These are phyloP conservation scores for Jackrogersella multiformis DNA, from an alignment of 495 filamentous ascomycete species.

Conservation along the genomic window DNA sequence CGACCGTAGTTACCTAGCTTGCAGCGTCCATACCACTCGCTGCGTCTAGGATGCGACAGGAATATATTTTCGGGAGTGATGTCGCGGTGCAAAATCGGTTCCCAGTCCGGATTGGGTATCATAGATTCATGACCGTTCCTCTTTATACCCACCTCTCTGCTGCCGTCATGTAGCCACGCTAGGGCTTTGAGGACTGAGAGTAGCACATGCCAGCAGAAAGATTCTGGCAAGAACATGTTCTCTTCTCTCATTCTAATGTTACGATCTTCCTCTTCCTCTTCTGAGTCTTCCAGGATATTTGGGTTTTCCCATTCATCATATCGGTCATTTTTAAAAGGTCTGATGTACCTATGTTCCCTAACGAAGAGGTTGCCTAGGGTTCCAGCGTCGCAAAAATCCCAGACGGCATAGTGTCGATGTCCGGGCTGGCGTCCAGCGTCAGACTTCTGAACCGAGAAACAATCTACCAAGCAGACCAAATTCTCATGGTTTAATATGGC, in stretches of 20 bases:
- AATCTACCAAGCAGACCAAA: slow-evolving; percentile 48
- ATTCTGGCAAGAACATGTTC: slow-evolving; percentile 49
- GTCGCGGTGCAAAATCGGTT: slow-evolving; percentile 56
- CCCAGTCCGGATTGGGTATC: slow-evolving; percentile 50
- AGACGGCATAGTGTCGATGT: slow-evolving; percentile 40
- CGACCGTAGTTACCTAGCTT: slow-evolving; percentile 57
- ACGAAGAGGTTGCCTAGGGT: slow-evolving; percentile 47
- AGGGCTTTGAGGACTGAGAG: slow-evolving; percentile 51
- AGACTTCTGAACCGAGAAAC: slow-evolving; percentile 20
- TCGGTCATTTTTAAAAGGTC: too few relatives aligned
- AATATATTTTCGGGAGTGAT: slow-evolving; percentile 55
- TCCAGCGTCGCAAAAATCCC: slow-evolving; percentile 55
- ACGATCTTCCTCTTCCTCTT: neutral
- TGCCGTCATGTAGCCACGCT: slow-evolving; percentile 56
- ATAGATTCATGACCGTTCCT: neutral
- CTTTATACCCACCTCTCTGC: slow-evolving; percentile 12
- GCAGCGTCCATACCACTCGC: slow-evolving; percentile 58
- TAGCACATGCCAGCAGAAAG: slow-evolving; percentile 57
- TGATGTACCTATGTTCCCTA: neutral
- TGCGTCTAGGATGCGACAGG: slow-evolving; percentile 53
- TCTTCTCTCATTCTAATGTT: neutral
- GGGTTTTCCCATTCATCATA: neutral
- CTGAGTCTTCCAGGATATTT: neutral
- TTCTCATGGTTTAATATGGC: slow-evolving; percentile 56
- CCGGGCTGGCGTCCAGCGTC: neutral